Percentiles rank a stretch among this genome's conserved stretches.
phyloP scores from a whole-genome alignment of 1,139 yeast genomes.

The Taiozyma sp. region DNA sequence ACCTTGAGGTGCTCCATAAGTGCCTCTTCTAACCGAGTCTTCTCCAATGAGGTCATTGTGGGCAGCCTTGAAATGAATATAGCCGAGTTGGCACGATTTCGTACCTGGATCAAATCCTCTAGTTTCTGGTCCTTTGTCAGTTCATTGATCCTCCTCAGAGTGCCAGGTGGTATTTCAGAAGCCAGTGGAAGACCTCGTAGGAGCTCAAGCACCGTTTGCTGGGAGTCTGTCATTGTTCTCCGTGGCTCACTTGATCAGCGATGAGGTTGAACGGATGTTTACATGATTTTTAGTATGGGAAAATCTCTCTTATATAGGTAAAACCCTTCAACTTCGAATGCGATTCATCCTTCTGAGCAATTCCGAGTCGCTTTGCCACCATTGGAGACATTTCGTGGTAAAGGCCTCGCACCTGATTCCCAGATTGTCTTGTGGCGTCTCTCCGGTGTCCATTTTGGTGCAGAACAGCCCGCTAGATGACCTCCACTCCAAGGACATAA shows the following conservation, averaged over 20 bases:
- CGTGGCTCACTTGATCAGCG: neutral
- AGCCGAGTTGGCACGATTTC: neutral
- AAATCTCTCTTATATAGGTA: no score
- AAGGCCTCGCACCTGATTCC: neutral
- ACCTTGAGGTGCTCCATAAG: slow-evolving; percentile 1
- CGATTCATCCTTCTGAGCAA: neutral
- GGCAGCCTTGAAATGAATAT: slow-evolving; percentile 1
- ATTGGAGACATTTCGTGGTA: neutral
- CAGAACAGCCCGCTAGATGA: neutral
- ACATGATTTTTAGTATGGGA: no score
- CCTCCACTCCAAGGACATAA: neutral
- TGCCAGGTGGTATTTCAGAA: neutral
- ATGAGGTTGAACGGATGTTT: neutral
- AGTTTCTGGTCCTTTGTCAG: neutral
- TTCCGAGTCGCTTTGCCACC: neutral
- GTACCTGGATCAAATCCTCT: neutral
- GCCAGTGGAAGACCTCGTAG: neutral
- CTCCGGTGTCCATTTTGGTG: neutral
- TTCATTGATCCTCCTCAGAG: neutral
- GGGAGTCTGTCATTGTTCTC: neutral
- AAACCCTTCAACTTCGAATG: neutral
- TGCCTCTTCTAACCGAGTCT: neutral
- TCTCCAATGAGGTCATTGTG: neutral
- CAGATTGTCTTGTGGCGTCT: neutral
- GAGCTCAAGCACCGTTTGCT: neutral